A percentile compares a stretch with the other conserved stretches of the same genome.
Evolutionary conservation across 495 filamentous ascomycete genomes (phyloP).

Genomic region (Penicillium pulvis): DNA sequence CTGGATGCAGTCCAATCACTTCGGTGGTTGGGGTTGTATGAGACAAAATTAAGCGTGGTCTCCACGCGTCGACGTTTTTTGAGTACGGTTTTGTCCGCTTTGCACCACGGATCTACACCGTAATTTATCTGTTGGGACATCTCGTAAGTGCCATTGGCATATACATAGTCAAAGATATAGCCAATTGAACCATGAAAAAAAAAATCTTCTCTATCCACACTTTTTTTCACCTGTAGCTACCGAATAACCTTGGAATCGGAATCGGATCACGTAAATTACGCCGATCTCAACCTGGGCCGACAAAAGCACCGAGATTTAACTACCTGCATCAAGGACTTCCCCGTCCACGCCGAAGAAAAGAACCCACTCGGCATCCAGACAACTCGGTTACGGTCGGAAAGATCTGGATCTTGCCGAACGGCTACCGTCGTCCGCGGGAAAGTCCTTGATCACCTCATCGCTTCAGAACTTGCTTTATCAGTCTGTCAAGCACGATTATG

Average conservation of each 20-base stretch:
- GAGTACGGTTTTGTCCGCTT: conserved; percentile 53
- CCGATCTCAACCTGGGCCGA: conserved; percentile 1
- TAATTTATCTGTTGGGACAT: conserved; percentile 58
- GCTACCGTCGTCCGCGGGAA: conserved; percentile 24
- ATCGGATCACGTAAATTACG: not conserved
- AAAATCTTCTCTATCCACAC: no score
- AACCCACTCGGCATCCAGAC: conserved; percentile 15
- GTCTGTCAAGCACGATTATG: no score
- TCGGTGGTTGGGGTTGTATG: conserved; percentile 36
- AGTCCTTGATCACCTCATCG: conserved; percentile 8
- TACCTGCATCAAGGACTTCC: not conserved
- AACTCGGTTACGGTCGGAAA: conserved; percentile 33
- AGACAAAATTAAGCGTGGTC: conserved; percentile 50
- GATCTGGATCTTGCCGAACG: conserved; percentile 22
- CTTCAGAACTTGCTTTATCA: no score
- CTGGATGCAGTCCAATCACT: conserved; percentile 49
- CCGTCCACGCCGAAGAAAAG: not conserved
- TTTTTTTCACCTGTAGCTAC: no score
- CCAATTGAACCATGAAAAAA: not conserved
- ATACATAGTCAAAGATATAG: not conserved
- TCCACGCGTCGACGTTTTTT: conserved; percentile 50
- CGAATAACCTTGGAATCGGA: not conserved
- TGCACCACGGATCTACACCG: conserved; percentile 43
- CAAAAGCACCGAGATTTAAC: not conserved
- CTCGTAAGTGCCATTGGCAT: conserved; percentile 8